phyloP scores from a whole-genome alignment of 495 filamentous ascomycete species.

The Penicillium canariense region DNA sequence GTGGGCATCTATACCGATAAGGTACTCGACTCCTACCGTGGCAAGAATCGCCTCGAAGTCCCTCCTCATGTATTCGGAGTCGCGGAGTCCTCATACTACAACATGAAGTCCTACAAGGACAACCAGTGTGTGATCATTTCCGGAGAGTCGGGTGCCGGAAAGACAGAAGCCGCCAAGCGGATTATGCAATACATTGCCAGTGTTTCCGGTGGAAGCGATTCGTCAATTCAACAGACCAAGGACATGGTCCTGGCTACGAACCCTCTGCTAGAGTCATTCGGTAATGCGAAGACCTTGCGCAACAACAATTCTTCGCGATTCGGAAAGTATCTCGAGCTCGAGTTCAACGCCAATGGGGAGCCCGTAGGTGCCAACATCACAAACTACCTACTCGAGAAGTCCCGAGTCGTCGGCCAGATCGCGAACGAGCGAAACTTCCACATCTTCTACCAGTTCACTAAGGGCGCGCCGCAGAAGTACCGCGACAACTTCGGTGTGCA shows the following conservation, averaged over 20 bases:
- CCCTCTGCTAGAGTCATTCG: conserved; percentile 94
- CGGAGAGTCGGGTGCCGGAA: conserved; percentile 96
- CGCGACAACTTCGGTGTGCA: conserved; percentile 84
- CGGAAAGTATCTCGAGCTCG: conserved; percentile 96
- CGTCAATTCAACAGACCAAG: conserved; percentile 95
- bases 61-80: conserved; percentile 98
- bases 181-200: conserved; percentile 99
- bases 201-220: conserved; percentile 83
- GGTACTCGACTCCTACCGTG: conserved; percentile 85
- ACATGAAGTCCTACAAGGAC: conserved; percentile 99
- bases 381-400: conserved; percentile 96
- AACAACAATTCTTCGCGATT: conserved; percentile 99
- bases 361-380: conserved; percentile 97
- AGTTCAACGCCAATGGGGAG: conserved; percentile 92
- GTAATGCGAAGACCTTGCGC: conserved; percentile 94
- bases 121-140: conserved; percentile 99
- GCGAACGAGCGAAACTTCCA: conserved; percentile 96
- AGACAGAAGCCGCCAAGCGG: conserved; percentile 98
- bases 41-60: conserved; percentile 94
- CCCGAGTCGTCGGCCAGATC: conserved; percentile 93
- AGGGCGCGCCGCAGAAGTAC: conserved; percentile 84
- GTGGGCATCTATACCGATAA: conserved; percentile 97
- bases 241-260: conserved; percentile 99
- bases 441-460: conserved; percentile 99
- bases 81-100: conserved; percentile 95